Evolutionary conservation across 257 asterid genomes (phyloP).

Genomic region (Solanum sejunctum): DNA sequence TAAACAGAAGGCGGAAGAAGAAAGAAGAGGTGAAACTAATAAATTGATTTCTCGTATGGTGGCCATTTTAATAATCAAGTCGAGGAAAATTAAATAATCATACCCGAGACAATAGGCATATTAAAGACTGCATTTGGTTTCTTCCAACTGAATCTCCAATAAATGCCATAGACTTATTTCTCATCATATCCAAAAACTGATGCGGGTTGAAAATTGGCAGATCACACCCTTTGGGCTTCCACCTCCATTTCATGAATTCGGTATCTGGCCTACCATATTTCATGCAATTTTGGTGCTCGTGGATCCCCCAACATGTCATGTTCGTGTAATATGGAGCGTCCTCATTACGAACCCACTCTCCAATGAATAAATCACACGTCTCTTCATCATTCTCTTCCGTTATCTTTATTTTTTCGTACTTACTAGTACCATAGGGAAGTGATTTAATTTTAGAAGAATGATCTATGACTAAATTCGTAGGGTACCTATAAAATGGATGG

Average conservation of each 20-base stretch:
- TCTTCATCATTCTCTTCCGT: not conserved
- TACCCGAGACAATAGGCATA: constrained; percentile 50
- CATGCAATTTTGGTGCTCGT: constrained; percentile 62
- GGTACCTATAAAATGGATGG: not conserved
- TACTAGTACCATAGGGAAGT: not conserved
- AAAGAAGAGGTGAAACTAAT: not conserved
- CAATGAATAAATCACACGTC: constrained; percentile 30
- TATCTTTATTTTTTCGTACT: not conserved
- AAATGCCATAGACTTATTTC: constrained; percentile 39
- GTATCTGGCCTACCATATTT: constrained; percentile 45
- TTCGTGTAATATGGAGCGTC: constrained; percentile 48
- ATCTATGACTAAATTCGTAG: not conserved
- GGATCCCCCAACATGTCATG: constrained; percentile 46
- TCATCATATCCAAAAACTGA: constrained; percentile 35
- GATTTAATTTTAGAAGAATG: not conserved
- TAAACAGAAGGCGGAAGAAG: no score
- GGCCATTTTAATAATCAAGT: no score
- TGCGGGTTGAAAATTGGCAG: constrained; percentile 32
- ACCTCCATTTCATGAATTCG: constrained; percentile 38
- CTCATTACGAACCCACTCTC: constrained; percentile 45
- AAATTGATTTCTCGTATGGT: not conserved
- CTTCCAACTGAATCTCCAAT: constrained; percentile 60
- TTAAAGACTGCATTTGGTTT: constrained; percentile 56
- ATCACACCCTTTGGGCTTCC: constrained; percentile 50
- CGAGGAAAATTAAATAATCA: not conserved